Conservation (phyloP, 495 filamentous ascomycete species). For the Tuber borchii region DNA sequence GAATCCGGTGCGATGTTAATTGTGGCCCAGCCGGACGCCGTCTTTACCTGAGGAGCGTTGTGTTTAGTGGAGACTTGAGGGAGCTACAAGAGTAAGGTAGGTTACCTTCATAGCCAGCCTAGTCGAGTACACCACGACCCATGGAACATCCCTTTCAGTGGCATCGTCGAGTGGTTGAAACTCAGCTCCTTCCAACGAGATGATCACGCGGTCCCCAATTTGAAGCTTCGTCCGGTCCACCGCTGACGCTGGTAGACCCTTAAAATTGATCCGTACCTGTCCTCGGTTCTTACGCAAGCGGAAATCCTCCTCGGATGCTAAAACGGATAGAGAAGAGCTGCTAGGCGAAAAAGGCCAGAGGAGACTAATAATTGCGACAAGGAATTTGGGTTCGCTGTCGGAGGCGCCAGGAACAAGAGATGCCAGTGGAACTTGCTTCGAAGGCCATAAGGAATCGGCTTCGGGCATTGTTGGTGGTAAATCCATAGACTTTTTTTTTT, state of each 20-base stretch:
- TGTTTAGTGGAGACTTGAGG: not conserved
- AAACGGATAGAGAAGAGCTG: constrained; percentile 61
- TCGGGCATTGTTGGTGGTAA: constrained; percentile 39
- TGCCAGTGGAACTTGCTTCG: constrained; percentile 32
- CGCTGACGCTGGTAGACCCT: constrained; percentile 62
- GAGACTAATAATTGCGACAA: constrained; percentile 68
- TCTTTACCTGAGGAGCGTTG: constrained; percentile 22
- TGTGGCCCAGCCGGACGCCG: constrained; percentile 19
- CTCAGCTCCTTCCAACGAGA: constrained; percentile 61
- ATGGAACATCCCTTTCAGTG: constrained; percentile 33
- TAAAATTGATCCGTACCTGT: constrained; percentile 75
- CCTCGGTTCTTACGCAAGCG: constrained; percentile 70
- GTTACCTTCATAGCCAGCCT: constrained; percentile 38
- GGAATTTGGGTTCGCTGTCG: constrained; percentile 24
- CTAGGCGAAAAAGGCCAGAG: constrained; percentile 88
- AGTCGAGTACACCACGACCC: constrained; percentile 27
- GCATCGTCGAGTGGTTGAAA: constrained; percentile 45
- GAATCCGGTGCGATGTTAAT: constrained; percentile 17
- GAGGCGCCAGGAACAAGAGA: constrained; percentile 13
- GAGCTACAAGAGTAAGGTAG: not conserved
- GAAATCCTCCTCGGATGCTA: constrained; percentile 80
- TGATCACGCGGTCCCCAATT: constrained; percentile 66
- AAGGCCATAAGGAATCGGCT: constrained; percentile 36
- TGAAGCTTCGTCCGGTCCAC: constrained; percentile 60
- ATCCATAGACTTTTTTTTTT: not conserved